These are phyloP conservation scores for Heterobasidion irregulare DNA, from an alignment of 1,284 basidiomycete species.

Conservation along the genomic window DNA sequence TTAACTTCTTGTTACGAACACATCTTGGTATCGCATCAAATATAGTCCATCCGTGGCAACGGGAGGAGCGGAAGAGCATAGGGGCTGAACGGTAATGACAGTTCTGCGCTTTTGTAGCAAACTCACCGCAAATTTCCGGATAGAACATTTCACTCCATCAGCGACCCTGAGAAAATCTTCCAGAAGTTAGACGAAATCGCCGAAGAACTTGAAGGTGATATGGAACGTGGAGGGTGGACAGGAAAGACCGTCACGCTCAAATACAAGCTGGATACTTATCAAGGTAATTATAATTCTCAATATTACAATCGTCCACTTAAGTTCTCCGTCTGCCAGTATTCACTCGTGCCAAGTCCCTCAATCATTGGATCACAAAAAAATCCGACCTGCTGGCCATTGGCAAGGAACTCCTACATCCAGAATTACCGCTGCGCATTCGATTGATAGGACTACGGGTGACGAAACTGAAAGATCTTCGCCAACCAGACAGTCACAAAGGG, in stretches of 20 bases:
- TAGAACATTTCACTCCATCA: slow-evolving; percentile 72
- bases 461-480: slow-evolving; percentile 73
- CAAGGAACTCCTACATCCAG: slow-evolving; percentile 72
- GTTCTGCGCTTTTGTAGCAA: background rate
- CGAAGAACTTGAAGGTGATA: slow-evolving; percentile 71
- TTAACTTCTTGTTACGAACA: slow-evolving; percentile 64
- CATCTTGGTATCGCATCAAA: slow-evolving; percentile 85
- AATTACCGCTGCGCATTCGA: slow-evolving; percentile 70
- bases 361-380: slow-evolving; percentile 67
- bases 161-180: slow-evolving; percentile 58
- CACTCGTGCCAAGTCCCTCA: slow-evolving; percentile 73
- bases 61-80: slow-evolving; percentile 84
- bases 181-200: slow-evolving; percentile 74
- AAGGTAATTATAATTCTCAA: slow-evolving; percentile 34
- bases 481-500: slow-evolving; percentile 32
- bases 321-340: slow-evolving; percentile 41
- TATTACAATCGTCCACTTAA: background rate
- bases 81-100: slow-evolving; percentile 71
- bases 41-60: slow-evolving; percentile 60
- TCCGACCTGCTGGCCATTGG: slow-evolving; percentile 79
- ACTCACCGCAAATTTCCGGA: background rate
- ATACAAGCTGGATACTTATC: slow-evolving; percentile 73
- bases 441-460: slow-evolving; percentile 80
- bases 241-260: slow-evolving; percentile 76
- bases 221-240: slow-evolving; percentile 62